phyloP scores from a whole-genome alignment of 495 filamentous ascomycete genomes.

The Penicillium mononematosum region DNA sequence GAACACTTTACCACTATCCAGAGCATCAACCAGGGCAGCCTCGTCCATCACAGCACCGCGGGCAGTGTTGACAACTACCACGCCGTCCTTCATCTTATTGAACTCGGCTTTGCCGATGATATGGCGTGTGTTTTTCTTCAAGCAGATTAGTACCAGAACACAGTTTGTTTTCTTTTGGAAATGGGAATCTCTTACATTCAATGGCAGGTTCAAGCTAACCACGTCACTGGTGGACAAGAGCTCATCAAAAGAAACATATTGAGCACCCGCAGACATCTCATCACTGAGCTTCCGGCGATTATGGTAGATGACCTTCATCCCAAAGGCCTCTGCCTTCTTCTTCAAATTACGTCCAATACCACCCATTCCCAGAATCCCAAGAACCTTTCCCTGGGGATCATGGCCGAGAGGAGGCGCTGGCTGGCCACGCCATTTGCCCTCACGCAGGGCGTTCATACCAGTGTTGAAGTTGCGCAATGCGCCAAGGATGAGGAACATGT shows the following conservation, averaged over 20 bases:
- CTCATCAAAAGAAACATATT: constrained; percentile 69
- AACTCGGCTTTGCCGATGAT: constrained; percentile 64
- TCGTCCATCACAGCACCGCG: constrained; percentile 71
- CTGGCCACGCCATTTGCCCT: constrained; percentile 56
- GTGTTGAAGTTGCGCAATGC: constrained; percentile 70
- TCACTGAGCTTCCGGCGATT: constrained; percentile 56
- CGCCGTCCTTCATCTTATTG: constrained; percentile 65
- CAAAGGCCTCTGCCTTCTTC: constrained; percentile 57
- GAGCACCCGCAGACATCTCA: constrained; percentile 57
- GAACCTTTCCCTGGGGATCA: constrained; percentile 62
- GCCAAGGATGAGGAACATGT: constrained; percentile 74
- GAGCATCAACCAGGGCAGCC: constrained; percentile 61
- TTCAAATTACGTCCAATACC: constrained; percentile 71
- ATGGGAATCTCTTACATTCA: constrained; percentile 57
- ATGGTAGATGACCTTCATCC: constrained; percentile 68
- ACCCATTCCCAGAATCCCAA: constrained; percentile 84
- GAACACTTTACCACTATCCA: constrained; percentile 60
- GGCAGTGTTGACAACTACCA: constrained; percentile 71
- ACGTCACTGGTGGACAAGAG: constrained; percentile 67
- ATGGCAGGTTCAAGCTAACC: constrained; percentile 70
- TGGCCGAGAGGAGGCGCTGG: constrained; percentile 52
- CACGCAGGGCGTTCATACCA: constrained; percentile 59
- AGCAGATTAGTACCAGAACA: constrained; percentile 1
- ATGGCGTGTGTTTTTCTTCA: constrained; percentile 61
- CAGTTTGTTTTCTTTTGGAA: not conserved